These are phyloP conservation scores for Chloromonas sp. DNA, from an alignment of 163 green algal genomes.

Conservation along the genomic window DNA sequence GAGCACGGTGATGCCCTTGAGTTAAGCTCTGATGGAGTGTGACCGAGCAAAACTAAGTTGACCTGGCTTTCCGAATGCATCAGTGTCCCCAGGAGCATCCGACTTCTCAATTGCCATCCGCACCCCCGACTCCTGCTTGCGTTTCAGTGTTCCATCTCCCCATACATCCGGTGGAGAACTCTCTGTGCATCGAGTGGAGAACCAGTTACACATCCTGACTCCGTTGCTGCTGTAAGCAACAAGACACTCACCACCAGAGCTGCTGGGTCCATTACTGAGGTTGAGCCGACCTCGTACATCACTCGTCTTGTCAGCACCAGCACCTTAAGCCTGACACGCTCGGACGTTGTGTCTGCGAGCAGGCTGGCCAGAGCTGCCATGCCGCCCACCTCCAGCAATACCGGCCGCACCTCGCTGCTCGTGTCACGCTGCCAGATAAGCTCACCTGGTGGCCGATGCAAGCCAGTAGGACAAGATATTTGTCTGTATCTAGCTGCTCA, in stretches of 20 bases:
- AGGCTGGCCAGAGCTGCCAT: background rate
- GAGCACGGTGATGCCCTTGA: too few relatives aligned
- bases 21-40: too few relatives aligned
- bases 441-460: constrained; percentile 2
- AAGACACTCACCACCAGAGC: background rate
- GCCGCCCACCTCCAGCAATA: constrained; percentile 7
- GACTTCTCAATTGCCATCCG: background rate
- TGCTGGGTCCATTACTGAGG: background rate
- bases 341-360: background rate
- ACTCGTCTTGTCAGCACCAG: constrained; percentile 1
- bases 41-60: too few relatives aligned
- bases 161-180: too few relatives aligned
- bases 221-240: too few relatives aligned
- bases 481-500: background rate
- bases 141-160: too few relatives aligned
- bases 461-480: too few relatives aligned
- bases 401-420: background rate
- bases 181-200: background rate
- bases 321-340: constrained; percentile 5
- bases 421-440: constrained; percentile 10
- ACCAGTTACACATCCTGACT: background rate
- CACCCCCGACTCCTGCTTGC: background rate
- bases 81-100: too few relatives aligned
- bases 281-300: constrained; percentile 9
- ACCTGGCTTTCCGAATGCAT: too few relatives aligned